Conservation (phyloP, 495 filamentous ascomycete genomes). For the Aspergillus carlsbadensis region DNA sequence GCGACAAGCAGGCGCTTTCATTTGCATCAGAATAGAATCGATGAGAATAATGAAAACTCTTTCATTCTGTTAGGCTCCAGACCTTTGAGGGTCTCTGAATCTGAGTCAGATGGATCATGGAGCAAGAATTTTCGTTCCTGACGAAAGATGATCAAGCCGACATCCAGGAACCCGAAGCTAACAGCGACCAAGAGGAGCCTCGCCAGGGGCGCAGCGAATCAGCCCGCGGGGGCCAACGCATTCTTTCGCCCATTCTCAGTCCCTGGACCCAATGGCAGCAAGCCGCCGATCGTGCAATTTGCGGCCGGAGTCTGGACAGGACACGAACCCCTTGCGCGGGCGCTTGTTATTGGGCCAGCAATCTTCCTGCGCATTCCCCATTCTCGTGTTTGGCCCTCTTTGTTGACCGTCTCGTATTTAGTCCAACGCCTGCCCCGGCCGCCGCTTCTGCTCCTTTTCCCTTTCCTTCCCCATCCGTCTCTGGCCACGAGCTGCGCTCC, state of each 20-base stretch:
- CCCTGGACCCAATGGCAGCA: conserved; percentile 6
- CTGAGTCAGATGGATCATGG: neutral
- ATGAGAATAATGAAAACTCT: neutral
- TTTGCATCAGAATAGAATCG: neutral
- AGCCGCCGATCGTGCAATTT: conserved; percentile 11
- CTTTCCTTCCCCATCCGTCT: conserved; percentile 19
- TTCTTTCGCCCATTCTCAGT: neutral
- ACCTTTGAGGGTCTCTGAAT: neutral
- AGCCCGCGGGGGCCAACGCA: neutral
- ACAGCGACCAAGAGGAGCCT: neutral
- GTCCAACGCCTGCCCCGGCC: conserved; percentile 5
- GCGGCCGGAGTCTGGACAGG: neutral
- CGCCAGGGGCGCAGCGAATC: neutral
- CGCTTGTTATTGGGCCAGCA: conserved; percentile 12
- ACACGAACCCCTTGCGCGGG: conserved; percentile 16
- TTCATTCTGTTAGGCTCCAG: neutral
- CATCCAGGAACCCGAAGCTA: conserved; percentile 11
- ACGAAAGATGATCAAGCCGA: neutral
- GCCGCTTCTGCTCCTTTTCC: conserved; percentile 5
- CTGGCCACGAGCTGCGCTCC: conserved; percentile 29
- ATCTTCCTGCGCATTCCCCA: conserved; percentile 5
- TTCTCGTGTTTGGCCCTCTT: neutral
- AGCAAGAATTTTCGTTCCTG: conserved; percentile 6
- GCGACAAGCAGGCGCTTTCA: neutral
- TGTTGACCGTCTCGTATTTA: conserved; percentile 12